Conservation (phyloP, 1,139 yeast species). For the Eremothecium coryli region DNA sequence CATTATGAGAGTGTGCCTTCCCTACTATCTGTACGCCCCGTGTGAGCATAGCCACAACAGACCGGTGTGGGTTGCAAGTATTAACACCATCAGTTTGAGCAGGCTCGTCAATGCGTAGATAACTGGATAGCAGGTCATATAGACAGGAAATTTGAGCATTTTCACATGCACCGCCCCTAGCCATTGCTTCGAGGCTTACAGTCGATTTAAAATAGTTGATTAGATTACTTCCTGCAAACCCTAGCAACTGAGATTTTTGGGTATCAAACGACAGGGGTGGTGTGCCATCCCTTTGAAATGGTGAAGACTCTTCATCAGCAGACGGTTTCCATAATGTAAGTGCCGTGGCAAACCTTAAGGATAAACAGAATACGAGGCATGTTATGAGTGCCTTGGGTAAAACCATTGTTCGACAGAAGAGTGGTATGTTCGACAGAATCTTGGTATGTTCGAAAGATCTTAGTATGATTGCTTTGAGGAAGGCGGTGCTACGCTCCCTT, state of each 20-base stretch:
- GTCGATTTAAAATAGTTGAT: slow-evolving; percentile 4
- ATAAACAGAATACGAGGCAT: no score
- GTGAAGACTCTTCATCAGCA: no score
- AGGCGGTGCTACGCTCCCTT: no score
- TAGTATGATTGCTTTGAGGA: no score
- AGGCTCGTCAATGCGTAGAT: neutral
- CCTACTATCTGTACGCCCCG: slow-evolving; percentile 40
- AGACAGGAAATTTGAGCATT: neutral
- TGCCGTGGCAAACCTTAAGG: no score
- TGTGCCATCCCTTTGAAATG: no score
- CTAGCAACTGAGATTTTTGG: neutral
- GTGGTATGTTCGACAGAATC: no score
- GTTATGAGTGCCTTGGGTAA: no score
- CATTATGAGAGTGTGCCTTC: slow-evolving; percentile 65
- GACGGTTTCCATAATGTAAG: no score
- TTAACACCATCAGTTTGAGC: neutral
- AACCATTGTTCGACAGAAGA: no score
- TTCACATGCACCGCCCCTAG: neutral
- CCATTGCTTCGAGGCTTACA: neutral
- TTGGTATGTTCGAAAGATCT: no score
- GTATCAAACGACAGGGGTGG: no score
- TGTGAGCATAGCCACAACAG: slow-evolving; percentile 31
- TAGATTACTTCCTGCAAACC: slow-evolving; percentile 4
- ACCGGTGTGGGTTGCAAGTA: slow-evolving; percentile 7
- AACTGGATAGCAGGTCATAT: neutral